These are phyloP conservation scores for Torrubiella hemipterigena DNA, from an alignment of 2,329 filamentous ascomycete genomes.

Conservation along the genomic window DNA sequence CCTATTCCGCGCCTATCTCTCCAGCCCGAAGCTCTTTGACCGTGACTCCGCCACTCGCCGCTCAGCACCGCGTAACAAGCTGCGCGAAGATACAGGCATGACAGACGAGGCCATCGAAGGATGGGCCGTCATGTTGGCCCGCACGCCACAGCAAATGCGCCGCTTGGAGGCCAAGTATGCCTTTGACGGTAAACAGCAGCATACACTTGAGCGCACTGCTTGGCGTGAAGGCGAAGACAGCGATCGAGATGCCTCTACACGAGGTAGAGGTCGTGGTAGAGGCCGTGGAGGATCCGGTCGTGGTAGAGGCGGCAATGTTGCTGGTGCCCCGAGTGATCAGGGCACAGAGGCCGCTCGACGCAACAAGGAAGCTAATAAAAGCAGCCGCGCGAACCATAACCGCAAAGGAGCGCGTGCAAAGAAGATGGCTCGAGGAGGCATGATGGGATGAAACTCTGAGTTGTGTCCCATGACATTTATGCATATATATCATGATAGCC, in stretches of 20 bases:
- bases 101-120: conserved; percentile 90
- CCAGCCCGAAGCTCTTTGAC: conserved; percentile 52
- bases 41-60: conserved; percentile 61
- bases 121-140: conserved; percentile 76
- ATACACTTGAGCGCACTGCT: conserved; percentile 50
- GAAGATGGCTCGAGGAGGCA: conserved; percentile 49
- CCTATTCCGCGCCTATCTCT: conserved; percentile 62
- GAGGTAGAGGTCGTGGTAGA: conserved; percentile 27
- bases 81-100: conserved; percentile 74
- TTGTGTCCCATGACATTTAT: conserved; percentile 12
- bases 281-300: conserved; percentile 35
- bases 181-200: conserved; percentile 57
- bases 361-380: conserved; percentile 73
- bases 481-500: background rate
- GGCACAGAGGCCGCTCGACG: conserved; percentile 60
- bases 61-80: conserved; percentile 43
- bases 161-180: conserved; percentile 60
- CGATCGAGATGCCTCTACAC: conserved; percentile 29
- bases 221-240: conserved; percentile 51
- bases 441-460: too few relatives aligned
- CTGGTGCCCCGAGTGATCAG: conserved; percentile 54
- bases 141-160: conserved; percentile 57
- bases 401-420: conserved; percentile 57
- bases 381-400: conserved; percentile 76
- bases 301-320: conserved; percentile 46